phyloP scores from a whole-genome alignment of 2,329 filamentous ascomycete species.

The Aspergillus proliferans region DNA sequence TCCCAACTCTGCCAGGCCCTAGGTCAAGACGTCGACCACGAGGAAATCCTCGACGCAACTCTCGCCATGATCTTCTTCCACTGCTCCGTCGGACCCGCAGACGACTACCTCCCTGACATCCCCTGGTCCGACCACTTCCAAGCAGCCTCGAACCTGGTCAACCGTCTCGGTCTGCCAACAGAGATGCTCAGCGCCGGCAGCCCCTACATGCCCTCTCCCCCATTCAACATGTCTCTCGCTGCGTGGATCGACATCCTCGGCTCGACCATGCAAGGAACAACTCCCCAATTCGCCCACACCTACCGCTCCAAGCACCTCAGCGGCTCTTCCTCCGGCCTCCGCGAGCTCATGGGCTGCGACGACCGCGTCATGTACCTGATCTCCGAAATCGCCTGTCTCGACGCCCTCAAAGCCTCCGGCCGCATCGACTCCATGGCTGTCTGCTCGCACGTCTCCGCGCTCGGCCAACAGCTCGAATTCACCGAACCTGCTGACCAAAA shows the following conservation, averaged over 20 bases:
- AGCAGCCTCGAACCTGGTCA: constrained; percentile 76
- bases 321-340: constrained; percentile 63
- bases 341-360: constrained; percentile 94
- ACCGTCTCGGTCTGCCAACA: constrained; percentile 72
- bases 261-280: constrained; percentile 79
- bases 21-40: constrained; percentile 71
- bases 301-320: constrained; percentile 87
- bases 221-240: constrained; percentile 86
- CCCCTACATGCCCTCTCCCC: constrained; percentile 54
- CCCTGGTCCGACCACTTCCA: constrained; percentile 97
- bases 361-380: constrained; percentile 97
- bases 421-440: constrained; percentile 76
- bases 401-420: constrained; percentile 74
- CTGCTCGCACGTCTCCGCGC: constrained; percentile 81
- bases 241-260: constrained; percentile 97
- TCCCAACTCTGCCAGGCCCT: constrained; percentile 78
- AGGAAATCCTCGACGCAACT: constrained; percentile 84
- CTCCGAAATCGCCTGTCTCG: constrained; percentile 92
- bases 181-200: constrained; percentile 58
- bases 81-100: constrained; percentile 78
- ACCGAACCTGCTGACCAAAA: constrained; percentile 64
- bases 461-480: constrained; percentile 77
- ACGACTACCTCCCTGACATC: constrained; percentile 82
- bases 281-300: constrained; percentile 85
- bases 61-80: constrained; percentile 96